Conservation (phyloP, 768 basidiomycete genomes). For the Suillus subaureus region DNA sequence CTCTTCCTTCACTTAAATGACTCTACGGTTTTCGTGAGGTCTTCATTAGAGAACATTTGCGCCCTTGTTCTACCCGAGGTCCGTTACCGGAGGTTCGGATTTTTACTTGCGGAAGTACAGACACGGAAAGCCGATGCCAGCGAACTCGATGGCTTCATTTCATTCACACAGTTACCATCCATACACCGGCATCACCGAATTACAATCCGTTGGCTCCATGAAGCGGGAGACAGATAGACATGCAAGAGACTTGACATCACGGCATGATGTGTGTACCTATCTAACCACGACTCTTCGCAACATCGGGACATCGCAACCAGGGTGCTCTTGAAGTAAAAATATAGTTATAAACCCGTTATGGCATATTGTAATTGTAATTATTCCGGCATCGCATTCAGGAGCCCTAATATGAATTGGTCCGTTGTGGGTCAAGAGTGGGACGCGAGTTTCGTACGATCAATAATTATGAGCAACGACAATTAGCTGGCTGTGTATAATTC, state of each 20-base stretch:
- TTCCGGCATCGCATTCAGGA: constrained; percentile 23
- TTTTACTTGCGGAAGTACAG: not conserved
- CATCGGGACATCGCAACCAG: not conserved
- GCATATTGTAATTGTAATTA: constrained; percentile 25
- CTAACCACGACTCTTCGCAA: not conserved
- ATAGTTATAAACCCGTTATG: constrained; percentile 17
- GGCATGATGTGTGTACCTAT: not conserved
- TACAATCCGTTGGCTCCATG: constrained; percentile 2
- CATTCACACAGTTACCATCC: not conserved
- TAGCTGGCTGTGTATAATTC: not conserved
- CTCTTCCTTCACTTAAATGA: not conserved
- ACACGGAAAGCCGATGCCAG: not conserved
- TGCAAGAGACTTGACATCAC: not conserved
- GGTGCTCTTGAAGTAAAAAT: constrained; percentile 3
- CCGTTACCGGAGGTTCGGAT: not conserved
- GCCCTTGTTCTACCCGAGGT: constrained; percentile 1
- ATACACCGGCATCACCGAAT: constrained; percentile 7
- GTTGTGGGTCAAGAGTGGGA: not conserved
- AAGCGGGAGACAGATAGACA: constrained; percentile 8
- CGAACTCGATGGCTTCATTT: not conserved
- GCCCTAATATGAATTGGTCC: not conserved
- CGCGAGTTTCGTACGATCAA: not conserved
- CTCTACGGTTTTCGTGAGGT: not conserved
- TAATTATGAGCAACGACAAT: not conserved
- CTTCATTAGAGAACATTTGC: not conserved